phyloP scores from a whole-genome alignment of 2,329 filamentous ascomycete genomes.

The Penicillium sp. region DNA sequence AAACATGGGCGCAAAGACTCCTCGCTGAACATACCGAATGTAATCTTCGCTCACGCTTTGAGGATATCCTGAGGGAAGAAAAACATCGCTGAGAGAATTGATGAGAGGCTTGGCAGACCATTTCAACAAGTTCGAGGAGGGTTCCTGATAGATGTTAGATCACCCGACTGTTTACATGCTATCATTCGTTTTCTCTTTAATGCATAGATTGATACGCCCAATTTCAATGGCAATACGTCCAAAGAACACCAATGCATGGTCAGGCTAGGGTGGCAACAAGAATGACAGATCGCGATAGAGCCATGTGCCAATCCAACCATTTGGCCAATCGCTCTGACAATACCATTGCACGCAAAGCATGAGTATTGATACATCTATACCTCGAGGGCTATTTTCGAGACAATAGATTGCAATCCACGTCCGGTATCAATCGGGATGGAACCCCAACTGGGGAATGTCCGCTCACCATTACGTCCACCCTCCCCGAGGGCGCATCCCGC shows the following conservation, averaged over 20 bases:
- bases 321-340: not conserved
- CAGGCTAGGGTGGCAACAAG: not conserved
- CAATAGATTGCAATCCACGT: not conserved
- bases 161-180: not conserved
- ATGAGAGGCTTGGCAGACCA: conserved; percentile 28
- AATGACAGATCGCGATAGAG: not conserved
- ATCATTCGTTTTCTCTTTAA: not conserved
- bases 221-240: not conserved
- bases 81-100: conserved; percentile 62
- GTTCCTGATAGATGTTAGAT: conserved; percentile 10
- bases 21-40: conserved; percentile 53
- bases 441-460: not conserved
- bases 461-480: conserved; percentile 48
- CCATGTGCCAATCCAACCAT: not conserved
- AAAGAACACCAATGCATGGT: not conserved
- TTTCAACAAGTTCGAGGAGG: conserved; percentile 15
- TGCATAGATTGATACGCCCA: not conserved
- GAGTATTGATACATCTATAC: too few relatives aligned
- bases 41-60: conserved; percentile 85
- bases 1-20: not conserved
- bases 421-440: not conserved
- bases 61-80: conserved; percentile 84
- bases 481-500: conserved; percentile 22
- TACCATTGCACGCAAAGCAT: not conserved
- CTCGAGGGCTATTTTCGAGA: not conserved